A percentile compares a stretch with the other conserved stretches of the same genome.
These are phyloP conservation scores for Cryphonectria parasitica DNA, from an alignment of 2,329 filamentous ascomycete genomes.

Conservation along the genomic window DNA sequence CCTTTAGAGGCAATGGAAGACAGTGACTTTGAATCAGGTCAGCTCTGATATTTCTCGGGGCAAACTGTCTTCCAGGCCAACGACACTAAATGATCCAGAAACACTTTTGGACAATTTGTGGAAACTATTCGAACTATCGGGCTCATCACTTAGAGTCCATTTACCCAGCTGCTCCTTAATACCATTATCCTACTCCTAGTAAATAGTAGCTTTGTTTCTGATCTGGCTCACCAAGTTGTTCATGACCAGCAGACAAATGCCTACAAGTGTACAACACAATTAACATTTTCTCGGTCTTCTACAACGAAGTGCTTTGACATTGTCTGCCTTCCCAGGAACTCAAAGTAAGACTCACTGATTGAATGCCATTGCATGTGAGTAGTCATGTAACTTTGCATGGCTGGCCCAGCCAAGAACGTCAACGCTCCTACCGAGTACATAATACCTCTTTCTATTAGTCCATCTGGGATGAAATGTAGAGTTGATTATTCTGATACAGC, in stretches of 20 bases:
- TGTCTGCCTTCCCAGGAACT: neutral
- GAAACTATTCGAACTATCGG: conserved; percentile 33
- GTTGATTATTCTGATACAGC: no score
- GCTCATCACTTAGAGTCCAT: conserved; percentile 35
- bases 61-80: conserved; percentile 34
- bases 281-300: neutral
- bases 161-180: conserved; percentile 32
- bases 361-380: neutral
- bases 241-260: conserved; percentile 34
- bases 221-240: conserved; percentile 35
- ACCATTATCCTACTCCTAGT: no score
- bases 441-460: neutral
- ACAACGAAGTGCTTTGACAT: conserved; percentile 20
- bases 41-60: conserved; percentile 29
- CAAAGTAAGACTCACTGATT: neutral
- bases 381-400: neutral
- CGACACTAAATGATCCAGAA: conserved; percentile 35
- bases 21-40: conserved; percentile 31
- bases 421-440: neutral
- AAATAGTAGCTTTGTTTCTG: conserved; percentile 36
- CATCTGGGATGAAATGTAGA: neutral
- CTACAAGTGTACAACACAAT: conserved; percentile 32
- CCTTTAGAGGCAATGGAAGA: neutral
- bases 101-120: conserved; percentile 35
- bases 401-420: neutral